Base-by-base conservation (phyloP, 208 protist genomes). In the Crithidia expoeki region DNA sequence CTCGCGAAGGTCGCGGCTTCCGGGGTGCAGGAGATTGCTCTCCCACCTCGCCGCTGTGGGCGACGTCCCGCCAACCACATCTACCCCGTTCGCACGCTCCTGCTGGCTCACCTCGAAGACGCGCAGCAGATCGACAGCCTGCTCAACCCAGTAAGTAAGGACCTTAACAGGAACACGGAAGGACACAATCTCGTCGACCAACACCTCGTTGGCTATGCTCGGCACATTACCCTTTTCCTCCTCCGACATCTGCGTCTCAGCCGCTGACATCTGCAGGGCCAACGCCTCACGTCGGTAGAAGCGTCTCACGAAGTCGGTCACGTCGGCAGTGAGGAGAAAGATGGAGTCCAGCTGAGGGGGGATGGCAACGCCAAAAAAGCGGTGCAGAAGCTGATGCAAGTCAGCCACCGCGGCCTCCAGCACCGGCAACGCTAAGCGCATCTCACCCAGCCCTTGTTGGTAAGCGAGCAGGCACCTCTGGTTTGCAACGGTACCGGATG, bases 71-170 rank as follows among this genome's bases (percentile, higher is more conserved):
- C 28, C 47, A 5, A 3, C 14, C 21, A 23, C 27, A 36, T 28
- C 40, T 32, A 40, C 28, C 60, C 60, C 27, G 42, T 78, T 27
- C 19, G 62, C 40, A 0, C 60, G 52, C 69, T 87, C 77, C 25
- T 56, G 46, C 46, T 87, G 78, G 16, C 55, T 61, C 12, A 69
- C 44, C 52, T 80, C 58, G 12, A 85, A 74, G 2, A 36, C 66
- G 2, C 72, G 58, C 27, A 87, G 23, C 27, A 84, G 64, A 17
- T 52, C 23, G 11, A 53, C 47, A 9, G 68, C 70, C n/a, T 78
- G 52, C 16, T 67, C 67, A 21, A 72, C 70, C 85, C 85, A 87
- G 66, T 87, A 79, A 11, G 28, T 50, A 60, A 60, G n/a, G 73
- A 75, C 16, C 50, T 70, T 51, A 63, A 68, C 25, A 74, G 85